These are phyloP conservation scores for Paecilomyces niveus DNA, from an alignment of 2,329 filamentous ascomycete species.

Conservation along the genomic window DNA sequence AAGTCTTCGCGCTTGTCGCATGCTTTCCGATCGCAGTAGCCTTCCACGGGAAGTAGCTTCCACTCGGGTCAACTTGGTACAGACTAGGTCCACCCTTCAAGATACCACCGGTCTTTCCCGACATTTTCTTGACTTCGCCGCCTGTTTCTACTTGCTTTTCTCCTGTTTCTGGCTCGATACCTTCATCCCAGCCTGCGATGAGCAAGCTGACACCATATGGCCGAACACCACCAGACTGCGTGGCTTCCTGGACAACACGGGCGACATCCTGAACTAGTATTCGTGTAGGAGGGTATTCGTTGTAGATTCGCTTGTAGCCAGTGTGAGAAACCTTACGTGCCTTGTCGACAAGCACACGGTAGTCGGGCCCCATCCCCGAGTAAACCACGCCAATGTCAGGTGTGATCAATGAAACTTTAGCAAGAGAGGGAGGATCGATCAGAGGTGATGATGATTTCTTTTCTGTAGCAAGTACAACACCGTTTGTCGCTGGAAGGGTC, in stretches of 20 bases:
- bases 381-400: slow-evolving; percentile 99
- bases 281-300: slow-evolving; percentile 98
- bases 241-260: slow-evolving; percentile 96
- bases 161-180: slow-evolving; percentile 75
- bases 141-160: slow-evolving; percentile 49
- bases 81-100: slow-evolving; percentile 93
- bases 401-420: slow-evolving; percentile 96
- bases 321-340: slow-evolving; percentile 98
- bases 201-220: slow-evolving; percentile 95
- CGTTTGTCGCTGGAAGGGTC: slow-evolving; percentile 71
- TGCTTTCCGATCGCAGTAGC: slow-evolving; percentile 98
- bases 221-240: slow-evolving; percentile 92
- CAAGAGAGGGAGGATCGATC: slow-evolving; percentile 88
- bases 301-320: slow-evolving; percentile 99
- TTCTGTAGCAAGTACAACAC: slow-evolving; percentile 96
- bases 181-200: slow-evolving; percentile 96
- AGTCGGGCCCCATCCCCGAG: slow-evolving; percentile 97
- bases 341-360: slow-evolving; percentile 93
- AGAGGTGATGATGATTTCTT: slow-evolving; percentile 99
- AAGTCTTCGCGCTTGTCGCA: slow-evolving; percentile 96
- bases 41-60: slow-evolving; percentile 99
- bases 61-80: slow-evolving; percentile 98
- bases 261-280: slow-evolving; percentile 99
- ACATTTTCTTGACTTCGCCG: slow-evolving; percentile 60
- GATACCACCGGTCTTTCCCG: slow-evolving; percentile 88